Conservation (phyloP, 192 early-diverging fungal genomes). For the Lobosporangium transversale region DNA sequence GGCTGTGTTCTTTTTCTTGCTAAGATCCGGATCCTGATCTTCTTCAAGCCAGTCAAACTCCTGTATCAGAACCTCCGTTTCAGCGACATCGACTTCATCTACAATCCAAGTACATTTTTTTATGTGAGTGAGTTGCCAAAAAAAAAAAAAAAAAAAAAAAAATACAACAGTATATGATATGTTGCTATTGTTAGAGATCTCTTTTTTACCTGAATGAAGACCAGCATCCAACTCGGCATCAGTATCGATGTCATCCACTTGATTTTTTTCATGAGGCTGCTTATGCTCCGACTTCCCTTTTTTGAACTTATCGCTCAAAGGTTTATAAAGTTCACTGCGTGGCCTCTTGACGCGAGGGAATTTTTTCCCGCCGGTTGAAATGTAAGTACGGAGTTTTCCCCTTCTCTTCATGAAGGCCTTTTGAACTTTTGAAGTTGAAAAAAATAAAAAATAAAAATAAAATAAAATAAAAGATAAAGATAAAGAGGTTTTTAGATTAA, state of each 20-base stretch:
- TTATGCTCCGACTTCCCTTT: no score
- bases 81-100: constrained; percentile 37
- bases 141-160: not conserved
- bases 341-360: no score
- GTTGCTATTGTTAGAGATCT: not conserved
- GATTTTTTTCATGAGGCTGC: not conserved
- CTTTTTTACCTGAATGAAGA: constrained; percentile 21
- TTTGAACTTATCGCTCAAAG: not conserved
- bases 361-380: no score
- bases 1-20: not conserved
- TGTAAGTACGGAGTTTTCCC: no score
- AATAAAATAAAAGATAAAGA: no score
- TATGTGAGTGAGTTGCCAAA: not conserved
- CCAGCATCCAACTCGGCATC: constrained; percentile 12
- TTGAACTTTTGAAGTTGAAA: no score
- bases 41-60: constrained; percentile 45
- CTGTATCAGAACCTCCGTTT: constrained; percentile 37
- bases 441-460: no score
- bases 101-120: not conserved
- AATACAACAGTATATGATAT: no score
- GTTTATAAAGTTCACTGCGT: not conserved
- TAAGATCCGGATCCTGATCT: constrained; percentile 32
- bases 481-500: no score
- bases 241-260: not conserved
- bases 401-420: no score